Base-by-base conservation (phyloP, 1,284 basidiomycete genomes). In the Leccinum pachyderme region DNA sequence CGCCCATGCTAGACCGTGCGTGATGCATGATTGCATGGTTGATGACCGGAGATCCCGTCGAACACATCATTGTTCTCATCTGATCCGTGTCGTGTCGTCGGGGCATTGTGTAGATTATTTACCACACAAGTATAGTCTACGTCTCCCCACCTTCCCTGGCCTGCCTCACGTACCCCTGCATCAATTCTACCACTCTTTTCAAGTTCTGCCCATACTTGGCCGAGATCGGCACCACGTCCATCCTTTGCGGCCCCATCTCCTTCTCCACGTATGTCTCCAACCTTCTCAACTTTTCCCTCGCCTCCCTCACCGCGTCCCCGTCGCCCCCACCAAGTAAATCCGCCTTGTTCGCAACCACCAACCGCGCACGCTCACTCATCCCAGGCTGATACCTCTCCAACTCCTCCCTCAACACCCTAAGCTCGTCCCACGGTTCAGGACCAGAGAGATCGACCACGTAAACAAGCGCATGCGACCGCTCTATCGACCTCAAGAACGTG, bases 311-410 rank as follows among this genome's bases (percentile, higher is more conserved):
- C 4, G 77, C 77, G 18, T 73, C 64, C 8, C 61, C 57, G 51
- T 79, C 61, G 54, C 65, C 51, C 57, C 61, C 49, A 54, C 63
- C 47, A 25, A 95, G 79, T 44, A 91, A 70, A 72, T 99, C 96
- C 0, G 93, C 95, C 73, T 99, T 98, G 78, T 98, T 99, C 18
- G 94, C 91, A 24, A 98, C 79, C 27, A 99, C 87, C 65, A 96
- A 77, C 27, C 87, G 80, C 9, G 83, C 91, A 61, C 89, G 87
- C 18, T 72, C 67, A 59, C 87, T 89, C 75, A 98, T 83, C 1
- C 91, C 92, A 2, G 80, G 73, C 66, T 91, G 83, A 72, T 97
- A 95, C 56, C 82, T 84, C 66, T 97, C 93, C 28, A 97, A 77
- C 72, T 98, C 95, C 28, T 86, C 81, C 35, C 81, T 79, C 4